Evolutionary conservation across 2,329 filamentous ascomycete genomes (phyloP).

Genomic region (Cytospora schulzeri): DNA sequence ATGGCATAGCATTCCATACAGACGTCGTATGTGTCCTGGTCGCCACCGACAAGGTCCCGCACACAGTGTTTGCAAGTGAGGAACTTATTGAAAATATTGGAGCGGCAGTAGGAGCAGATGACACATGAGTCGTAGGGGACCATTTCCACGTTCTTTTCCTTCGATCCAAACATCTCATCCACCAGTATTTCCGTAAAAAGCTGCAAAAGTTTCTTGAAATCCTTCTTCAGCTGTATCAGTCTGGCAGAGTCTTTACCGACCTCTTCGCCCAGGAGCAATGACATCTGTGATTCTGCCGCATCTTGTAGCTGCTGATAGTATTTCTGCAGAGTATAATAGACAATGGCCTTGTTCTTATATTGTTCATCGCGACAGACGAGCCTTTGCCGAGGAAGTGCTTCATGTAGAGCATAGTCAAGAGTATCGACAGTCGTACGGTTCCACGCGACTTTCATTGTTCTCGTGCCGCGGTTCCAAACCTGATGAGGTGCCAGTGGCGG

Average conservation of each 20-base stretch:
- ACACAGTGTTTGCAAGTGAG: conserved; percentile 88
- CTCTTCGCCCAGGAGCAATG: conserved; percentile 50
- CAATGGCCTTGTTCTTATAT: conserved; percentile 97
- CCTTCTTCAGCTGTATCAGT: conserved; percentile 71
- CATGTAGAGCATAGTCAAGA: conserved; percentile 78
- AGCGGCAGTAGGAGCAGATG: conserved; percentile 92
- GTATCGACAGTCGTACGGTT: conserved; percentile 94
- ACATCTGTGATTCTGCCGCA: conserved; percentile 54
- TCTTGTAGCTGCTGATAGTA: conserved; percentile 65
- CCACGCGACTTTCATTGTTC: conserved; percentile 98
- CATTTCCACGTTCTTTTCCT: conserved; percentile 72
- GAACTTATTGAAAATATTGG: conserved; percentile 97
- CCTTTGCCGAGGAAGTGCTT: conserved; percentile 84
- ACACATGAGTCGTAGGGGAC: conserved; percentile 86
- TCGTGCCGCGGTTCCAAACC: conserved; percentile 95
- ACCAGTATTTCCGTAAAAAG: conserved; percentile 79
- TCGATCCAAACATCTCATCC: conserved; percentile 80
- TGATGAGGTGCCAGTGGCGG: conserved; percentile 93
- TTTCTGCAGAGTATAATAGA: conserved; percentile 83
- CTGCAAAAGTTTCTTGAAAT: conserved; percentile 79
- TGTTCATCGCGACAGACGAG: conserved; percentile 96
- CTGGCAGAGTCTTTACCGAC: conserved; percentile 42
- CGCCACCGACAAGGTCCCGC: conserved; percentile 63
- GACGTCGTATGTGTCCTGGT: conserved; percentile 87
- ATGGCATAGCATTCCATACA: conserved; percentile 99